Evolutionary conservation across 2,329 filamentous ascomycete species (phyloP).

Genomic region (Arachnomyces sp.): DNA sequence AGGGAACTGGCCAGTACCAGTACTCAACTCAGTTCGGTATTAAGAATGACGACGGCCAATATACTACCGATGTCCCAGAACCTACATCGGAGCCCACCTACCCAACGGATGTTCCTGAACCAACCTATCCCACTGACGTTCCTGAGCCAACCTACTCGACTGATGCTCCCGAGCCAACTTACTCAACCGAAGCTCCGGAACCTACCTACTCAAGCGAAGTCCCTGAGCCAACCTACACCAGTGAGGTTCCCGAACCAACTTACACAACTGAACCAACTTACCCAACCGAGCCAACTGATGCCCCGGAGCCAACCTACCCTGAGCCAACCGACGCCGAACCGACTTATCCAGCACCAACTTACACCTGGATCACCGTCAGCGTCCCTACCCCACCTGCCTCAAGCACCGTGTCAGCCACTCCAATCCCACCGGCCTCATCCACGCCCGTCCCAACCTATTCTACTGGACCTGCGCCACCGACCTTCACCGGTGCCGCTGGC

Average conservation of each 20-base stretch:
- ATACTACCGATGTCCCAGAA: no score
- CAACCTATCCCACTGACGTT: slow-evolving; percentile 8
- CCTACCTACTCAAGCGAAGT: slow-evolving; percentile 7
- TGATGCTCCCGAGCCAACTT: slow-evolving; percentile 4
- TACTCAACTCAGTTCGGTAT: slow-evolving; percentile 58
- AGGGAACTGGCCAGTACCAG: slow-evolving; percentile 54
- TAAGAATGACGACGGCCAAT: slow-evolving; percentile 24
- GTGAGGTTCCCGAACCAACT: slow-evolving; percentile 1
- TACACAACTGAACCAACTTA: no score
- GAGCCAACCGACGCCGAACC: slow-evolving; percentile 14
- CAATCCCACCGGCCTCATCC: slow-evolving; percentile 4
- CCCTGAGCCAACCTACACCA: slow-evolving; percentile 4
- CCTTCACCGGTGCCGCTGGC: slow-evolving; percentile 10
- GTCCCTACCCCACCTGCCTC: slow-evolving; percentile 8
- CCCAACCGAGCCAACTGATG: slow-evolving; percentile 3
- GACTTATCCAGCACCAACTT: slow-evolving; percentile 18
- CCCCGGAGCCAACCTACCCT: slow-evolving; percentile 6
- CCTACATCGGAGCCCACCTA: slow-evolving; percentile 4
- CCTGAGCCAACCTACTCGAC: slow-evolving; percentile 5
- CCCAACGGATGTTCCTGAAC: slow-evolving; percentile 6
- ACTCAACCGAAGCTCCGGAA: slow-evolving; percentile 7
- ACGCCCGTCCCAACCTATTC: not conserved
- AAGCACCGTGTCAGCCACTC: slow-evolving; percentile 7
- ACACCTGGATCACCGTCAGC: slow-evolving; percentile 10
- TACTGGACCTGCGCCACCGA: slow-evolving; percentile 6